A percentile compares a stretch with the other conserved stretches of the same genome.
These are phyloP conservation scores for Botrytis tulipae DNA, from an alignment of 2,329 filamentous ascomycete genomes.

Conservation along the genomic window DNA sequence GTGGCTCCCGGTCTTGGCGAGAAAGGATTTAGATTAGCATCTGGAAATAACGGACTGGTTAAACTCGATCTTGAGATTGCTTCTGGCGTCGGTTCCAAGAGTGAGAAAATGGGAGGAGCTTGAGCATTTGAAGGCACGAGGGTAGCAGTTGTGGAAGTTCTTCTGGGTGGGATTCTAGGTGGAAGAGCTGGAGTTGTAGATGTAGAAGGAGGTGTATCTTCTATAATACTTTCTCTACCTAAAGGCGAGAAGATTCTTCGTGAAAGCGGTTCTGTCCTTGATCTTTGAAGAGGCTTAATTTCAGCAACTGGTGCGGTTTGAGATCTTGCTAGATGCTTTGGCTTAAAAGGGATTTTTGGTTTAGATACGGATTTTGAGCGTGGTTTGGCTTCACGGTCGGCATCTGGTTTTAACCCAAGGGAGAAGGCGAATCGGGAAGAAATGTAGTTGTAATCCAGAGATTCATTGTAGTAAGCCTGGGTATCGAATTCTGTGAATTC, in stretches of 20 bases:
- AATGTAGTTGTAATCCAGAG: constrained; percentile 18
- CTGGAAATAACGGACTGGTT: constrained; percentile 8
- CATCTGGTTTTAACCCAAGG: constrained; percentile 12
- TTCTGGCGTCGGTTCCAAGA: constrained; percentile 4
- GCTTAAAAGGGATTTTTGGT: constrained; percentile 8
- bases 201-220: neutral
- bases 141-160: constrained; percentile 11
- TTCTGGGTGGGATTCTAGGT: constrained; percentile 2
- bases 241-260: constrained; percentile 2
- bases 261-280: constrained; percentile 2
- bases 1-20: constrained; percentile 13
- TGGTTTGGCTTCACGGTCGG: constrained; percentile 6
- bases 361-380: constrained; percentile 12
- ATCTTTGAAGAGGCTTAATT: constrained; percentile 5
- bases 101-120: constrained; percentile 1
- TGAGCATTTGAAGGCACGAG: constrained; percentile 2
- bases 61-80: neutral
- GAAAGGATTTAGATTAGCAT: constrained; percentile 8
- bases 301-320: constrained; percentile 10
- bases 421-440: constrained; percentile 12
- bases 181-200: neutral
- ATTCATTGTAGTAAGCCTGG: constrained; percentile 19
- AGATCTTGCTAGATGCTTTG: constrained; percentile 7
- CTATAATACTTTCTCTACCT: neutral
- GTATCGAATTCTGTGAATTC: constrained; percentile 15